Evolutionary conservation across 768 basidiomycete species (phyloP).

Genomic region (Kwoniella dejecticola): DNA sequence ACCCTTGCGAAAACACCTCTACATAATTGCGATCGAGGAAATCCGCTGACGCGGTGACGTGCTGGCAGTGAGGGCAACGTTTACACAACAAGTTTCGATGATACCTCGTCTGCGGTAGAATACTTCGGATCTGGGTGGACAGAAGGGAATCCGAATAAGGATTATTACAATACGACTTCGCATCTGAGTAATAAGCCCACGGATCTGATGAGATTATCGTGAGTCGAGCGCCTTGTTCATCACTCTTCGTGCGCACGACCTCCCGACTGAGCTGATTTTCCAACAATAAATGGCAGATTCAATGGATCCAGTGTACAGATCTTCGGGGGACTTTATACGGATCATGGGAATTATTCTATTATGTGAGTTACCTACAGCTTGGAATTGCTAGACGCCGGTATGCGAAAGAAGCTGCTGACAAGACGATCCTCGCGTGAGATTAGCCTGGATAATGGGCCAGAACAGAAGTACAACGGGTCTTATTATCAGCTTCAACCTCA

Average conservation of each 20-base stretch:
- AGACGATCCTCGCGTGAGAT: no score
- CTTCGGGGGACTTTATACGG: conserved; percentile 19
- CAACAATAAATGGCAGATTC: conserved; percentile 28
- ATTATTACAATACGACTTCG: conserved; percentile 28
- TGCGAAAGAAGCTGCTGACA: no score
- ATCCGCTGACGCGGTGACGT: not conserved
- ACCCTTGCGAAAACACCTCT: no score
- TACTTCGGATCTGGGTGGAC: conserved; percentile 24
- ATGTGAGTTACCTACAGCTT: conserved; percentile 27
- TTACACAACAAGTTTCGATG: conserved; percentile 31
- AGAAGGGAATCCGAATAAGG: not conserved
- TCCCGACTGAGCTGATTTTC: not conserved
- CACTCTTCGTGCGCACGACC: no score
- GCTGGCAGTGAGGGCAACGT: not conserved
- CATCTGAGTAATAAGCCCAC: conserved; percentile 19
- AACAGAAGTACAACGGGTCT: conserved; percentile 18
- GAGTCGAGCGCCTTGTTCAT: no score
- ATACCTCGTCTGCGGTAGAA: conserved; percentile 16
- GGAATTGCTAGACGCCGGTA: no score
- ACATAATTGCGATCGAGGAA: no score
- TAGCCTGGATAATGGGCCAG: conserved; percentile 19
- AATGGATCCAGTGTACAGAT: conserved; percentile 32
- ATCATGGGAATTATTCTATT: conserved; percentile 36
- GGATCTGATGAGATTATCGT: conserved; percentile 12
- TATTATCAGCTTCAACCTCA: conserved; percentile 9